These are phyloP conservation scores for Hippophae tibetana DNA, from an alignment of 306 rosid species.

Conservation along the genomic window DNA sequence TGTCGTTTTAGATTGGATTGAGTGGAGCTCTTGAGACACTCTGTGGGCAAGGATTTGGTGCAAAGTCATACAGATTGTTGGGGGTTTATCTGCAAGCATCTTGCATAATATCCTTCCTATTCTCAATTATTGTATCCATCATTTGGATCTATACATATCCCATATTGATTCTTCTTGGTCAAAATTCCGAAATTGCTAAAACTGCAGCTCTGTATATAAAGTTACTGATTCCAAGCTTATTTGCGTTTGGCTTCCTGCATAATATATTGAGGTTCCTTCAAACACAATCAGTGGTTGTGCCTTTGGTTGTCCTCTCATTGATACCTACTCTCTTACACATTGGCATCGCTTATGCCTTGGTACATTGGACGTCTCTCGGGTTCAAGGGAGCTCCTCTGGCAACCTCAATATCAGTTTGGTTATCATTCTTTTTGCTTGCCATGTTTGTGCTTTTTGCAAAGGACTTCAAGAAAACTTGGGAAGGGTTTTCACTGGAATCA, in stretches of 20 bases:
- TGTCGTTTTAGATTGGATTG: conserved; percentile 43
- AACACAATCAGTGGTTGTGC: conserved; percentile 56
- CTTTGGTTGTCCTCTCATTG: conserved; percentile 40
- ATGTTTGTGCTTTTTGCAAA: conserved; percentile 28
- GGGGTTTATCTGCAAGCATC: conserved; percentile 80
- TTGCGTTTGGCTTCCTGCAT: conserved; percentile 59
- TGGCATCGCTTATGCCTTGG: conserved; percentile 46
- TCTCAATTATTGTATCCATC: conserved; percentile 39
- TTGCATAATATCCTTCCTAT: conserved; percentile 47
- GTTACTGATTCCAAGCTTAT: conserved; percentile 53
- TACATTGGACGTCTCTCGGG: conserved; percentile 34
- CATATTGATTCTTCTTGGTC: conserved; percentile 49
- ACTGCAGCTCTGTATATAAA: conserved; percentile 48
- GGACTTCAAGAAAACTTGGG: conserved; percentile 55
- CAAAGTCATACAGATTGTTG: conserved; percentile 41
- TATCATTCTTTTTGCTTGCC: conserved; percentile 34
- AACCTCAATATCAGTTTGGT: conserved; percentile 52
- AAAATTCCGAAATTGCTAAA: conserved; percentile 44
- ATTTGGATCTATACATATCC: conserved; percentile 54
- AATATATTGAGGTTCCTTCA: conserved; percentile 66
- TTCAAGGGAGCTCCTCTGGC: conserved; percentile 62
- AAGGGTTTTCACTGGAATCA: conserved; percentile 52
- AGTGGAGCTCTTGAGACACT: conserved; percentile 88
- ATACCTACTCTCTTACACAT: conserved; percentile 37
- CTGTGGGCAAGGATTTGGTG: conserved; percentile 84